Conservation (phyloP, 2,329 filamentous ascomycete genomes). For the Biscogniauxia mediterranea region DNA sequence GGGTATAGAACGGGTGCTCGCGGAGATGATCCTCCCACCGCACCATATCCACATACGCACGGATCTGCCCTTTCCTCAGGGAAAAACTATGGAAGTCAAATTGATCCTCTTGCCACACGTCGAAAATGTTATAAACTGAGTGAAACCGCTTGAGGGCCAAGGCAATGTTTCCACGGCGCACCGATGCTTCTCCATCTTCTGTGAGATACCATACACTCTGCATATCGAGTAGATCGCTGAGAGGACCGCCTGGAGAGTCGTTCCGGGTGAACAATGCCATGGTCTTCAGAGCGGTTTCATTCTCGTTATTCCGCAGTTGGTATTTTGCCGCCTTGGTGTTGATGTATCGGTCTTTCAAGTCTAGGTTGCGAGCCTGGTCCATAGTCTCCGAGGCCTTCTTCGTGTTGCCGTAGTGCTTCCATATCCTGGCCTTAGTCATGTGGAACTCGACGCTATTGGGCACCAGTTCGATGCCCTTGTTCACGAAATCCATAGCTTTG, state of each 20-base stretch:
- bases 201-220: conserved; percentile 97
- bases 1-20: conserved; percentile 89
- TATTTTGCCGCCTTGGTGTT: conserved; percentile 99
- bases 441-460: conserved; percentile 85
- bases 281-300: conserved; percentile 79
- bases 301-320: conserved; percentile 88
- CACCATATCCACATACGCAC: conserved; percentile 94
- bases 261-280: conserved; percentile 94
- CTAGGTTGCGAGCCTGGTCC: conserved; percentile 81
- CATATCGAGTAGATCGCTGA: conserved; percentile 94
- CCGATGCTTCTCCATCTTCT: conserved; percentile 88
- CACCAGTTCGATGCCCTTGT: conserved; percentile 77
- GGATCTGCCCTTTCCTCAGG: conserved; percentile 91
- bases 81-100: conserved; percentile 99
- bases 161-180: conserved; percentile 76
- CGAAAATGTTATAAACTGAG: conserved; percentile 86
- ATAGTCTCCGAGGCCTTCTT: conserved; percentile 81
- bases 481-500: conserved; percentile 79
- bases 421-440: conserved; percentile 93
- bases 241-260: conserved; percentile 80
- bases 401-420: conserved; percentile 82
- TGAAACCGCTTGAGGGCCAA: conserved; percentile 92
- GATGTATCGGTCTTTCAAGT: conserved; percentile 92
- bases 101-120: conserved; percentile 96
- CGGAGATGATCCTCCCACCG: conserved; percentile 91